phyloP scores from a whole-genome alignment of 2,329 filamentous ascomycete genomes.

The Sporothrix phasma region DNA sequence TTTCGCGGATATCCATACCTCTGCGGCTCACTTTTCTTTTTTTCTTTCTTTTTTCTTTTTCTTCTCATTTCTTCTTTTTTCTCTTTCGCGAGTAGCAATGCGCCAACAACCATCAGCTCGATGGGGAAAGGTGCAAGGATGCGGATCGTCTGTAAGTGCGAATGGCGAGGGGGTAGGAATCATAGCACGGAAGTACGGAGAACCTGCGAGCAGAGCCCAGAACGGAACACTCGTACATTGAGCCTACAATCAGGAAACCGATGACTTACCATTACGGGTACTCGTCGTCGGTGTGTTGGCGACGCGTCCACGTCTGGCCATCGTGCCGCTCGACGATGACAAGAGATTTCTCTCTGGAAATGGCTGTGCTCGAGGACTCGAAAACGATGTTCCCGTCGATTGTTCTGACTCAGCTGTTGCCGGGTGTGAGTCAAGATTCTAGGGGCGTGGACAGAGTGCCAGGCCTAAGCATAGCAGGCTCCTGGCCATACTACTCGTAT shows the following conservation, averaged over 20 bases:
- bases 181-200: not conserved
- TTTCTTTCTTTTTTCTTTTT: not conserved
- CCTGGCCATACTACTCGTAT: no score
- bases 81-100: not conserved
- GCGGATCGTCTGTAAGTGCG: not conserved
- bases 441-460: not conserved
- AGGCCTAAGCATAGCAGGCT: not conserved
- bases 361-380: no score
- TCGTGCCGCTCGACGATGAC: no score
- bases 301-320: constrained; percentile 13
- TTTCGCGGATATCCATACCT: not conserved
- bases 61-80: not conserved
- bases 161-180: not conserved
- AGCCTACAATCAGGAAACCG: not conserved
- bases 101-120: not conserved
- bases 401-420: constrained; percentile 15
- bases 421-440: not conserved
- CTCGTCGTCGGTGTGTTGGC: constrained; percentile 3
- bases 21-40: not conserved
- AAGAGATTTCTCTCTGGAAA: no score
- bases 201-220: not conserved
- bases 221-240: no score
- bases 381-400: not conserved
- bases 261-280: constrained; percentile 14
- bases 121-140: not conserved